Conservation (phyloP, 768 basidiomycete species). For the Pisolithus albus region DNA sequence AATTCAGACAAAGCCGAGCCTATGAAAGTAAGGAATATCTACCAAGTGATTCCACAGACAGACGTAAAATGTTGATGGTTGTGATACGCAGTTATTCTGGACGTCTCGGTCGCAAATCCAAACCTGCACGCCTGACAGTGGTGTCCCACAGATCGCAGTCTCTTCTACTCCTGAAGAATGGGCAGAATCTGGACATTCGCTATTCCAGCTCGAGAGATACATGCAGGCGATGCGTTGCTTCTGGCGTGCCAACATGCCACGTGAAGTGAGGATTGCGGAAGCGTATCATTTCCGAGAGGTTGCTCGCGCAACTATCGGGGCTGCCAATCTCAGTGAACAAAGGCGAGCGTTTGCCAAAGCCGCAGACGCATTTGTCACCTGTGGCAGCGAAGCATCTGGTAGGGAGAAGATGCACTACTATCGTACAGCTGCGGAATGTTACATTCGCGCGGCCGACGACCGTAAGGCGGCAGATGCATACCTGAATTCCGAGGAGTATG, state of each 20-base stretch:
- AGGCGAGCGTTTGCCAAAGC: slow-evolving; percentile 38
- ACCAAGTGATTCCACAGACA: no score
- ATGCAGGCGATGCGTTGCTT: slow-evolving; percentile 50
- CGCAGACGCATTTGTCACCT: slow-evolving; percentile 43
- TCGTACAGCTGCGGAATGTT: slow-evolving; percentile 41
- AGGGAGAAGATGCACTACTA: slow-evolving; percentile 33
- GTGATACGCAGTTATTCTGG: slow-evolving; percentile 43
- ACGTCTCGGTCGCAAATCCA: slow-evolving; percentile 37
- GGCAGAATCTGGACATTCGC: slow-evolving; percentile 32
- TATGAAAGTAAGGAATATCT: slow-evolving; percentile 39
- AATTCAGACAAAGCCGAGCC: slow-evolving; percentile 49
- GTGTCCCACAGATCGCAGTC: slow-evolving; percentile 47
- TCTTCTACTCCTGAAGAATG: slow-evolving; percentile 45
- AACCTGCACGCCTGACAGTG: slow-evolving; percentile 39
- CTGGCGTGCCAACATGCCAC: slow-evolving; percentile 36
- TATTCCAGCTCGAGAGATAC: slow-evolving; percentile 37
- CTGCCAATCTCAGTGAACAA: slow-evolving; percentile 19
- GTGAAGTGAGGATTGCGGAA: slow-evolving; percentile 40
- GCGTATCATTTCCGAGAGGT: slow-evolving; percentile 50
- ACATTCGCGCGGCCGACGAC: slow-evolving; percentile 33
- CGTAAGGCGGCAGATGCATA: slow-evolving; percentile 41
- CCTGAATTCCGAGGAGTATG: slow-evolving; percentile 35
- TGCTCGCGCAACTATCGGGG: slow-evolving; percentile 32
- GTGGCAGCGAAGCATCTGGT: slow-evolving; percentile 23
- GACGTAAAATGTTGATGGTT: neutral